Base-by-base conservation (phyloP, 1,284 basidiomycete species). In the Marasmius oreades region DNA sequence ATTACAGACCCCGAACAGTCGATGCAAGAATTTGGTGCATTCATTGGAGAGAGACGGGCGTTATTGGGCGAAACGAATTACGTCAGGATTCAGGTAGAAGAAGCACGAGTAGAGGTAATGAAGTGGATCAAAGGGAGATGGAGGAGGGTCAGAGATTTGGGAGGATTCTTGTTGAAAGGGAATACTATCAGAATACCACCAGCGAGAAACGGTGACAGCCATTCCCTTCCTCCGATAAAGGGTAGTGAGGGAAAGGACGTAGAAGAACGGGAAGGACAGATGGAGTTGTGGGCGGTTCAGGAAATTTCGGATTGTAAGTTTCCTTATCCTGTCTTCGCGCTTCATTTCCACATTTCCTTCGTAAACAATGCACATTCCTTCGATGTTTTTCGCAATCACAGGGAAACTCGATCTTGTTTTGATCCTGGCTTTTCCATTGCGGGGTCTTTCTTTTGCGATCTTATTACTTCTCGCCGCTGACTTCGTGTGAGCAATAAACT, bases 281-380 rank as follows among this genome's bases (percentile, higher is more conserved):
- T 98, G 20, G 91, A 96, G 51, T 79, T 80, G 5, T 96, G 93
- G 93, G 85, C 89, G 0, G 70, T 95, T 55, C 89, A 93, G 67
- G 95, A 98, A 66, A 90, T 97, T 46, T 83, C 85, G 33, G 84
- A 91, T 67, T 85, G 92, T 94, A 61, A 57, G 86, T 74, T 1
- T 53, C 28, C 45, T 50, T 43, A 31, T 26, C 3, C 16, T 4
- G 24, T 51, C 33, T 23, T 52, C 5, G 23, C 28, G 28, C 5
- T 31, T 39, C 24, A 16, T 20, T 48, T 39, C 31, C 16, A 3
- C 23, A 51, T 34, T 23, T 20, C 31, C 11, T 37, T 22, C 23
- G 26, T 31, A 16, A 7, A n/a, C 37, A 39, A 14, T 4, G 5
- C 14, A 14, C 14, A 5, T 6, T 14, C 14, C 37, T 39, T 20